Percentiles rank a stretch among this genome's conserved stretches.
phyloP scores from a whole-genome alignment of 2,329 filamentous ascomycete genomes.

The Falciphora oryzae region DNA sequence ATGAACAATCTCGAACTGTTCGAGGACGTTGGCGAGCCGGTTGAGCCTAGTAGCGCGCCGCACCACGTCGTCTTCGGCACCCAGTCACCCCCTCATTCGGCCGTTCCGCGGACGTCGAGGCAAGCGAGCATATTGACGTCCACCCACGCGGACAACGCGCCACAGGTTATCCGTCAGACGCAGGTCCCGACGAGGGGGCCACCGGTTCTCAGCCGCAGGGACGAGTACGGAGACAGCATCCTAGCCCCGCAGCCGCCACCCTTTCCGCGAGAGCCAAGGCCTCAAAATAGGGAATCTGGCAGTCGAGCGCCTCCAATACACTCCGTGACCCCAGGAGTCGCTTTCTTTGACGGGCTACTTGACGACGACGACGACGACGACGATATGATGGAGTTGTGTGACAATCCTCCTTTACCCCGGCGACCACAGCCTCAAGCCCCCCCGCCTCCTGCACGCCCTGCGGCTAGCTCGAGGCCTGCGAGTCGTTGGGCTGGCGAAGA shows the following conservation, averaged over 20 bases:
- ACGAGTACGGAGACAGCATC: slow-evolving; percentile 7
- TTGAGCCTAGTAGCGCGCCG: slow-evolving; percentile 20
- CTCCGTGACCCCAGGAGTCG: neutral
- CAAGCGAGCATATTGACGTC: slow-evolving; percentile 20
- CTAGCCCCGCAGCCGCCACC: slow-evolving; percentile 4
- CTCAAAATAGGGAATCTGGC: neutral
- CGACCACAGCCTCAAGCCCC: slow-evolving; percentile 4
- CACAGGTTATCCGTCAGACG: slow-evolving; percentile 48
- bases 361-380: slow-evolving; percentile 19
- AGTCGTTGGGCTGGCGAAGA: slow-evolving; percentile 8
- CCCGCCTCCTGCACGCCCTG: neutral
- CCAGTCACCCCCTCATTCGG: slow-evolving; percentile 29
- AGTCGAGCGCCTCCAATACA: neutral
- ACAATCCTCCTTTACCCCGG: neutral
- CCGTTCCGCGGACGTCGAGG: slow-evolving; percentile 24
- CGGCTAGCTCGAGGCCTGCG: neutral
- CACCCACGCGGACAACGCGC: slow-evolving; percentile 26
- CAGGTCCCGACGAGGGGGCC: slow-evolving; percentile 30
- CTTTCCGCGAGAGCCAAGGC: slow-evolving; percentile 7
- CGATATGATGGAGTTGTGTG: slow-evolving; percentile 14
- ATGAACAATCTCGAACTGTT: slow-evolving; percentile 37
- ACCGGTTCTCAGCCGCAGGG: slow-evolving; percentile 5
- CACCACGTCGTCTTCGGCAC: slow-evolving; percentile 38
- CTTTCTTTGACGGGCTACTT: slow-evolving; percentile 16
- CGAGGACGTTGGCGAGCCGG: slow-evolving; percentile 24